Evolutionary conservation across 176 grass and related monocot species (phyloP).

Genomic region (Raddia distichophylla): DNA sequence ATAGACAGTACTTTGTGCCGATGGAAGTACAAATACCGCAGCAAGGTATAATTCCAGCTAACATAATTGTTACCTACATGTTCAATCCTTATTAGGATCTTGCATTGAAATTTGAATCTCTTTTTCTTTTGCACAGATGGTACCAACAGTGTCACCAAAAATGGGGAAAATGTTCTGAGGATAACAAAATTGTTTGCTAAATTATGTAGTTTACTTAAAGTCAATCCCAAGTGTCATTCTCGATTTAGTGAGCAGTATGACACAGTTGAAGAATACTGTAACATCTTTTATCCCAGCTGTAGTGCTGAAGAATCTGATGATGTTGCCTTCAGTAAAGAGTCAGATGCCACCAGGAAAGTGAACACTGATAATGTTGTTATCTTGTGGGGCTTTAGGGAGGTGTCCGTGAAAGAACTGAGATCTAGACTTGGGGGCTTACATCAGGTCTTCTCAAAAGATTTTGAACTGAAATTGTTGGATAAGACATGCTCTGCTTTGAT

Average conservation of each 20-base stretch:
- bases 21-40: conserved; percentile 74
- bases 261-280: conserved; percentile 65
- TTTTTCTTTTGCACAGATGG: conserved; percentile 52
- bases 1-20: conserved; percentile 65
- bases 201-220: conserved; percentile 61
- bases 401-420: conserved; percentile 60
- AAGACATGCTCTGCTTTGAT: conserved; percentile 69
- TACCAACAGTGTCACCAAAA: conserved; percentile 47
- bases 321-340: conserved; percentile 33
- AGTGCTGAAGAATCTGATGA: conserved; percentile 51
- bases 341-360: conserved; percentile 40
- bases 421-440: conserved; percentile 53
- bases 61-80: conserved; percentile 8
- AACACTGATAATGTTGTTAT: conserved; percentile 64
- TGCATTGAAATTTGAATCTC: conserved; percentile 19
- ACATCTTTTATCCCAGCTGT: conserved; percentile 70
- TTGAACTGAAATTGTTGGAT: conserved; percentile 74
- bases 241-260: conserved; percentile 21
- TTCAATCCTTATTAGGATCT: conserved; percentile 28
- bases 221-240: conserved; percentile 44
- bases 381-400: conserved; percentile 69
- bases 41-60: conserved; percentile 61
- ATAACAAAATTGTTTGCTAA: conserved; percentile 84
- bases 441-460: conserved; percentile 60
- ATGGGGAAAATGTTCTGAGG: conserved; percentile 75